Evolutionary conservation across 1,139 yeast genomes (phyloP).

Genomic region (Geotrichum aggregatum): DNA sequence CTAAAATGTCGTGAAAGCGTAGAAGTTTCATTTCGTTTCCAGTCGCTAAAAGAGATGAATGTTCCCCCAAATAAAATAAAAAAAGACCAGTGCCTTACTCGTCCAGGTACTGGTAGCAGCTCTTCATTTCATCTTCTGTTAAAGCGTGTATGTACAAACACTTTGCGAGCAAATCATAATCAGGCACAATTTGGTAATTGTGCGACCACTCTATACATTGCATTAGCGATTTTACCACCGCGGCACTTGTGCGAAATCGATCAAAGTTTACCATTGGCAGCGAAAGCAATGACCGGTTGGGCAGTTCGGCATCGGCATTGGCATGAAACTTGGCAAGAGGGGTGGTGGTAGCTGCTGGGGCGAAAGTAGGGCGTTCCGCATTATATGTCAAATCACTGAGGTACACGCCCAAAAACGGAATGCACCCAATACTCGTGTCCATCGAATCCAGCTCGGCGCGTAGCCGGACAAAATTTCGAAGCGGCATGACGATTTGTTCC

Average conservation of each 20-base stretch:
- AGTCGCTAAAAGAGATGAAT: background rate
- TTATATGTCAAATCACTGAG: conserved; percentile 78
- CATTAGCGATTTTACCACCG: conserved; percentile 70
- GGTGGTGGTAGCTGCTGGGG: background rate
- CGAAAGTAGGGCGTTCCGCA: conserved; percentile 51
- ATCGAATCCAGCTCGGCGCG: conserved; percentile 59
- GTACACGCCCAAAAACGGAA: conserved; percentile 85
- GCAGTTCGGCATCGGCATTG: background rate
- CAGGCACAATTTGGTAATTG: conserved; percentile 49
- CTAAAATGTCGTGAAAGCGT: background rate
- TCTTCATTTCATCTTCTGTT: conserved; percentile 70
- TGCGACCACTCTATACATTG: conserved; percentile 84
- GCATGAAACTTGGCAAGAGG: too few relatives aligned
- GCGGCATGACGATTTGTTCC: conserved; percentile 52
- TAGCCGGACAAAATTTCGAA: conserved; percentile 62
- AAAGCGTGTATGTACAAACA: conserved; percentile 77
- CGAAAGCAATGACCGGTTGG: conserved; percentile 20
- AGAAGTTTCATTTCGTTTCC: too few relatives aligned
- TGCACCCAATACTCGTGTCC: conserved; percentile 66
- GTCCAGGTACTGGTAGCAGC: conserved; percentile 31
- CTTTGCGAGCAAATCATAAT: conserved; percentile 67
- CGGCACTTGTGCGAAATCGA: conserved; percentile 71
- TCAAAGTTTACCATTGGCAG: conserved; percentile 71
- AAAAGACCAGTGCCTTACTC: background rate
- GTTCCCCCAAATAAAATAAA: too few relatives aligned